A percentile compares a stretch with the other conserved stretches of the same genome.
These are phyloP conservation scores for Suillus variegatus DNA, from an alignment of 768 basidiomycete genomes.

Conservation along the genomic window DNA sequence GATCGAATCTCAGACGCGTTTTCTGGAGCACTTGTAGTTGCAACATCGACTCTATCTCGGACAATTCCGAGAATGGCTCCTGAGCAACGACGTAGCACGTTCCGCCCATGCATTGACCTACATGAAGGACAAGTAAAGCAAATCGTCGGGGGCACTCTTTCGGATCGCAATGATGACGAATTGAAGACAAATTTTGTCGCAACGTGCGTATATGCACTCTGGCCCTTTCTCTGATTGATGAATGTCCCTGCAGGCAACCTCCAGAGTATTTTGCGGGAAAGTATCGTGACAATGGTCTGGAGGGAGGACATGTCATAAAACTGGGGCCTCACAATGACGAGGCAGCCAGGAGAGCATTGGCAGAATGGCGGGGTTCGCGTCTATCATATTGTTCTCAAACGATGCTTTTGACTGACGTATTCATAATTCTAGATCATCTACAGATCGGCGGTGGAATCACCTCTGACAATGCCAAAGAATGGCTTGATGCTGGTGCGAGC, in stretches of 20 bases:
- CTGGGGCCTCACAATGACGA: slow-evolving; percentile 87
- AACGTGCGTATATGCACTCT: slow-evolving; percentile 50
- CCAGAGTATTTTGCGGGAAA: slow-evolving; percentile 79
- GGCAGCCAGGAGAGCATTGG: slow-evolving; percentile 83
- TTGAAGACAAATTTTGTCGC: slow-evolving; percentile 92
- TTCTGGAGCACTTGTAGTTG: background rate
- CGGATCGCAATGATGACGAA: slow-evolving; percentile 55
- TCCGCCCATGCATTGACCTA: slow-evolving; percentile 95
- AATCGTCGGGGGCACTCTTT: slow-evolving; percentile 94
- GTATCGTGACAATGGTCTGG: slow-evolving; percentile 67
- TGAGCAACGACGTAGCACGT: slow-evolving; percentile 44
- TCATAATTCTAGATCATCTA: slow-evolving; percentile 55
- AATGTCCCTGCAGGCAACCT: slow-evolving; percentile 54
- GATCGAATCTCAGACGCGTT: background rate
- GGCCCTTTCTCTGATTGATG: background rate
- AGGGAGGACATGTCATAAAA: slow-evolving; percentile 96
- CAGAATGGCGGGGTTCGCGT: slow-evolving; percentile 75
- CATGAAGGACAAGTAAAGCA: slow-evolving; percentile 97
- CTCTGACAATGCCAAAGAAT: slow-evolving; percentile 73
- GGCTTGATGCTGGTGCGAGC: slow-evolving; percentile 88
- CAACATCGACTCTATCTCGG: background rate
- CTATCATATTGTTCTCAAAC: slow-evolving; percentile 12
- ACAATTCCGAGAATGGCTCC: slow-evolving; percentile 20
- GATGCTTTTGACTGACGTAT: slow-evolving; percentile 9
- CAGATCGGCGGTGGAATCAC: slow-evolving; percentile 96